Percentiles rank a stretch among this genome's conserved stretches.
phyloP scores from a whole-genome alignment of 352 stramenopile genomes.

The Phytophthora vignae region DNA sequence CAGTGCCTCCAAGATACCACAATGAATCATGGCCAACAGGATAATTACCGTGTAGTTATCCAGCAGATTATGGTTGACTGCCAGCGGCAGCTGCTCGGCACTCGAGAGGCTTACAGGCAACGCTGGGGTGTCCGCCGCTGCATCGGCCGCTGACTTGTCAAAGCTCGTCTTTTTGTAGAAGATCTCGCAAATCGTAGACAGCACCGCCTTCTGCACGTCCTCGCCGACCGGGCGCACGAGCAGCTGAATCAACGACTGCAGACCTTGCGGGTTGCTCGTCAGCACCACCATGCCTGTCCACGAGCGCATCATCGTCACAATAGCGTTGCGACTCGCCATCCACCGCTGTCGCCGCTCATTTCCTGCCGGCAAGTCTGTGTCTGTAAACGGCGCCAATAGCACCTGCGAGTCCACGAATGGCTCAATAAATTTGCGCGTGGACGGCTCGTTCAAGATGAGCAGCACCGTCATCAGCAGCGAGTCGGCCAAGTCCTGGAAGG shows the following conservation, averaged over 20 bases:
- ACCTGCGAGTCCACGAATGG: conserved; percentile 91
- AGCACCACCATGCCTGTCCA: conserved; percentile 91
- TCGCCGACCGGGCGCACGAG: conserved; percentile 89
- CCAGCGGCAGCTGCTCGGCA: conserved; percentile 65
- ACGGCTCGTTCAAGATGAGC: conserved; percentile 85
- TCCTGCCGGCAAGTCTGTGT: conserved; percentile 84
- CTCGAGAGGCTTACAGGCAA: conserved; percentile 80
- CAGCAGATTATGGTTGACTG: conserved; percentile 82
- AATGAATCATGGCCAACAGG: conserved; percentile 88
- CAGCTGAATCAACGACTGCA: conserved; percentile 88
- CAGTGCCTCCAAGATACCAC: conserved; percentile 82
- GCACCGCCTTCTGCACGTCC: conserved; percentile 89
- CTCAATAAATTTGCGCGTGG: conserved; percentile 87
- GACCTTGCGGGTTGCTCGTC: conserved; percentile 87
- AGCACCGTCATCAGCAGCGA: conserved; percentile 88
- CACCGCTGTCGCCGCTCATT: conserved; percentile 88
- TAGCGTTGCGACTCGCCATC: conserved; percentile 91
- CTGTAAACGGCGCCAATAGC: conserved; percentile 88
- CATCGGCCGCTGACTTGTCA: conserved; percentile 62
- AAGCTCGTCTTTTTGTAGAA: conserved; percentile 90
- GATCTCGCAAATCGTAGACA: conserved; percentile 91
- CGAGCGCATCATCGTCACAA: conserved; percentile 92
- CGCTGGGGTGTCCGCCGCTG: conserved; percentile 51
- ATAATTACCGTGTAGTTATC: conserved; percentile 92
- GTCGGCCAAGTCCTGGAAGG: conserved; percentile 86